Conservation (phyloP, 441 rosid genomes). For the Eutrema salsugineum region DNA sequence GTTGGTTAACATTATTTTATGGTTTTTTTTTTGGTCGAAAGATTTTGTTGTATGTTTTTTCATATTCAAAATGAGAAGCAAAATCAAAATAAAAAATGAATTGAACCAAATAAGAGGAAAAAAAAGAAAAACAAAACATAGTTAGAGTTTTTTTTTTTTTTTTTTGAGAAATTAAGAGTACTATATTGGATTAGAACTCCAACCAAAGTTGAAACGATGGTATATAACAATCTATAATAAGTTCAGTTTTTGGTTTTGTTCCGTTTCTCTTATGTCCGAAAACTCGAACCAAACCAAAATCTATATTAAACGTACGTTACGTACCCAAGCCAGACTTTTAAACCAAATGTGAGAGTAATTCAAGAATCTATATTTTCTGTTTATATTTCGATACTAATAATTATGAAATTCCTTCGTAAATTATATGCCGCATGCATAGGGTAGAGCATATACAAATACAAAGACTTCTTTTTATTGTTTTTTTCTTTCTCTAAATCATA, state of each 20-base stretch:
- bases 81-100: not conserved
- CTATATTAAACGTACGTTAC: not conserved
- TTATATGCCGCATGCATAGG: not conserved
- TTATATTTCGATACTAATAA: not conserved
- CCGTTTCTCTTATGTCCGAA: not conserved
- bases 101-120: not conserved
- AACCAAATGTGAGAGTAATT: not conserved
- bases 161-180: not conserved
- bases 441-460: not conserved
- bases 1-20: not conserved
- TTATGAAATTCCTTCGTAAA: not conserved
- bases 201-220: not conserved
- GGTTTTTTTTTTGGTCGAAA: no score
- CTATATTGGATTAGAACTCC: not conserved
- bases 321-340: not conserved
- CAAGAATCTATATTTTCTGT: not conserved
- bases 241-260: not conserved
- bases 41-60: no score
- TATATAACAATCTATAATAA: not conserved
- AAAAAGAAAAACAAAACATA: not conserved
- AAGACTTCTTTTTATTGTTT: not conserved
- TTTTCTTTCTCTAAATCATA: no score
- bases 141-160: no score
- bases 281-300: not conserved
- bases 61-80: no score